Evolutionary conservation across 169 alveolate species (phyloP), one percentile per base, ranked within the genome.

Genomic region (Eimeria sp.): DNA sequence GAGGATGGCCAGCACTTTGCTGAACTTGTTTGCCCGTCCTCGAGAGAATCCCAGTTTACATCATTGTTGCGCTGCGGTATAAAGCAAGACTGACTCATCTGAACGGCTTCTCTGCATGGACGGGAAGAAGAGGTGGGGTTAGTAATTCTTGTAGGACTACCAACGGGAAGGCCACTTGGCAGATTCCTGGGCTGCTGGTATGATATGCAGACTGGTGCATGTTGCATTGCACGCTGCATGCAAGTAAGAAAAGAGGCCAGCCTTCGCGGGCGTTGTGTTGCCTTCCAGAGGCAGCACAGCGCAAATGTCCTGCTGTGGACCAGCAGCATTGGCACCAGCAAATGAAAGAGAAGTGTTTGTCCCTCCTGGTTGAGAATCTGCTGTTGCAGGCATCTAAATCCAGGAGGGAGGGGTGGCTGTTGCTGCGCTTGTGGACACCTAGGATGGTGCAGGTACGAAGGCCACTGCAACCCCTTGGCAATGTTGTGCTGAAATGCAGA

Each of bases 221-320:
- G 82, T n/a, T 87, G 62, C 93, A 87, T 64, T 46, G 93, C 93
- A 10, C 82, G 93, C 49, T 87, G 93, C 93, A 87, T 62, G 83
- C 93, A 87, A 6, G 76, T 43, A 8, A 87, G 78, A 27, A 87
- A 87, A 11, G 93, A 33, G 16, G 93, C 93, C 13, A 87, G 82
- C 37, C 93, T 87, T 87, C 66, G 93, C 37, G 93, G 93, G 23
- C 93, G 93, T 62, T 46, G 40, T 18, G 93, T 62, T 87, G 93
- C 72, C 20, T 87, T 87, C 93, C 93, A 87, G 46, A 87, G 83
- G 83, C 82, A 87, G 83, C 93, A 87, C 6, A 87, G 83, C 14
- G 93, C 93, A 46, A 87, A 87, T 14, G 93, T 87, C 83, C 49
- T 60, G 82, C 93, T 87, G 23, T 64, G 60, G 20, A 43, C 78